Evolutionary conservation across 2,329 filamentous ascomycete genomes (phyloP).

Genomic region (Neurospora sp.): DNA sequence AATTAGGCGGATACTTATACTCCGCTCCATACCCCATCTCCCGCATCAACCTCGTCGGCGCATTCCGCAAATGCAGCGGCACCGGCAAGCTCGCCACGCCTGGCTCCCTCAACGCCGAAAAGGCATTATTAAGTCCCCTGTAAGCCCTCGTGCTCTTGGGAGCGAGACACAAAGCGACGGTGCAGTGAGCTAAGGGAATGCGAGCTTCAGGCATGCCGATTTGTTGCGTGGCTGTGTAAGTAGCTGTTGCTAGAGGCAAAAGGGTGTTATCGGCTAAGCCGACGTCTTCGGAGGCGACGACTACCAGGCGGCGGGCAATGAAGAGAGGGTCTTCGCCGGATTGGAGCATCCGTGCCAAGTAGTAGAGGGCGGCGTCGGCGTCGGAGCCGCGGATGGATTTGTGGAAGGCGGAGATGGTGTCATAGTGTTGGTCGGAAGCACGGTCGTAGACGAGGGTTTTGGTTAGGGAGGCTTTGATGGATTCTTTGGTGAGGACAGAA

Average conservation of each 20-base stretch:
- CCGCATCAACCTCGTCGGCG: constrained; percentile 85
- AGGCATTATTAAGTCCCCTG: constrained; percentile 69
- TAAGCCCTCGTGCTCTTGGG: constrained; percentile 71
- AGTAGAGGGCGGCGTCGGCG: constrained; percentile 83
- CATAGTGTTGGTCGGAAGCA: constrained; percentile 92
- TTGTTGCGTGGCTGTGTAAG: constrained; percentile 82
- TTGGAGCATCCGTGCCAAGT: constrained; percentile 90
- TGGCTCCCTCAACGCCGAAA: constrained; percentile 69
- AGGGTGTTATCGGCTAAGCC: constrained; percentile 81
- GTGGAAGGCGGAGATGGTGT: constrained; percentile 94
- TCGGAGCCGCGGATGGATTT: constrained; percentile 87
- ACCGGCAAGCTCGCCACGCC: constrained; percentile 74
- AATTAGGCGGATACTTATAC: constrained; percentile 97
- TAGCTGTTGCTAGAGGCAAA: constrained; percentile 72
- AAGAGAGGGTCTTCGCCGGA: constrained; percentile 91
- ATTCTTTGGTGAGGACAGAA: constrained; percentile 53
- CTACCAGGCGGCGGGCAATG: constrained; percentile 84
- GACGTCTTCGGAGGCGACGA: constrained; percentile 90
- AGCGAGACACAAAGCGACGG: constrained; percentile 69
- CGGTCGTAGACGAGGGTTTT: constrained; percentile 93
- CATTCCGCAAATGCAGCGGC: constrained; percentile 82
- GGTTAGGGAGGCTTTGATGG: constrained; percentile 74
- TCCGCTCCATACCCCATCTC: constrained; percentile 82
- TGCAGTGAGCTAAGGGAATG: constrained; percentile 82
- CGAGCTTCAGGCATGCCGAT: constrained; percentile 92